Percentiles rank a stretch among this genome's conserved stretches.
phyloP scores from a whole-genome alignment of 2,329 filamentous ascomycete genomes.

The Penicillium griseofulvum region DNA sequence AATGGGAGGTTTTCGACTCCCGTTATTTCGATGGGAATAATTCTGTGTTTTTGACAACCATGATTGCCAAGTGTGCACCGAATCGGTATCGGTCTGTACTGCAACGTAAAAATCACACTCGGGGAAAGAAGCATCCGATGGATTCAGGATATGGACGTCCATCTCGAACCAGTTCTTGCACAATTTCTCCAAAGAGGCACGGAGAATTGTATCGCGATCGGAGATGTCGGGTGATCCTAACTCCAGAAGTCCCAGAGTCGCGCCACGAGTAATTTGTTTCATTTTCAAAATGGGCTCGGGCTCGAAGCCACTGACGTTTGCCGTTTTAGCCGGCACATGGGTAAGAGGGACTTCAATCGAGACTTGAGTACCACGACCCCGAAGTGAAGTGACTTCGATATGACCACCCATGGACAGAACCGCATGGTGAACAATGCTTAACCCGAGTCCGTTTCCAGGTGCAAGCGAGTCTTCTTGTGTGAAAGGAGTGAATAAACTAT shows the following conservation, averaged over 20 bases:
- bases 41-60: slow-evolving; percentile 7
- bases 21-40: neutral
- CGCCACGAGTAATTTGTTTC: neutral
- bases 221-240: neutral
- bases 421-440: slow-evolving; percentile 55
- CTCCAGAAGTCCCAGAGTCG: neutral
- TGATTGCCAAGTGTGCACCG: slow-evolving; percentile 18
- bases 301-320: neutral
- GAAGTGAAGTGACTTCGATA: slow-evolving; percentile 21
- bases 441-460: slow-evolving; percentile 23
- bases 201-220: neutral
- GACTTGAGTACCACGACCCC: slow-evolving; percentile 1
- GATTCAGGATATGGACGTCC: neutral
- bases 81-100: slow-evolving; percentile 20
- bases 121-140: slow-evolving; percentile 5
- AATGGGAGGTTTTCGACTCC: slow-evolving; percentile 21
- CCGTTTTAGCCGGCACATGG: neutral
- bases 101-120: slow-evolving; percentile 24
- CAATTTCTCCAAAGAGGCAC: neutral
- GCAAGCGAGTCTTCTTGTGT: slow-evolving; percentile 19
- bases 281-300: neutral
- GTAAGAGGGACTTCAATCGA: neutral
- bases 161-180: slow-evolving; percentile 17
- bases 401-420: slow-evolving; percentile 27
- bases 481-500: slow-evolving; percentile 20